Evolutionary conservation across 306 rosid genomes (phyloP), one percentile per base, ranked within the genome.

Genomic region (Quercus berberidifolia): DNA sequence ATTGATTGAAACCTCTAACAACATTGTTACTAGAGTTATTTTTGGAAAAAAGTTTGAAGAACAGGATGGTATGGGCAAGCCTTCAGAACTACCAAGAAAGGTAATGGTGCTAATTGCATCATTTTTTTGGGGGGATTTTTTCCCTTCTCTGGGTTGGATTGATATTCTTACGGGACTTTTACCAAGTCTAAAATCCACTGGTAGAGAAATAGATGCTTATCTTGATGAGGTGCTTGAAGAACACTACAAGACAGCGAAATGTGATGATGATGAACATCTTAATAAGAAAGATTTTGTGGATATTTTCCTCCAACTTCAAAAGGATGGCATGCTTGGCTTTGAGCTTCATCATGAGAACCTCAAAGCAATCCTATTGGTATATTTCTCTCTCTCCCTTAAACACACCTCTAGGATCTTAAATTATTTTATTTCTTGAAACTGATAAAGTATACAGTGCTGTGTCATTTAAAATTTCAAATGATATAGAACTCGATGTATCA

Each of bases 271-370:
- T 6, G 35, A 31, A 2, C 31, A 60, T 30, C 49, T 58, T 3
- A 57, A 75, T 3, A 25, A 59, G 18, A 69, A 83, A 55, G 80
- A 88, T 46, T 83, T 86, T 7, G 49, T 82, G 41, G 89, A 78
- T 11, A 74, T 77, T 57, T 79, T 88, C 5, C 83, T 76, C 35
- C 81, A 77, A 18, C 74, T 88, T 73, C 88, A 76, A 60, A 41
- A 71, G 7, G 41, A 38, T 11, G 80, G 46, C 4, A 54, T 2
- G 33, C 78, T 33, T 26, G 83, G 64, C 4, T 74, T 73, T 49
- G 55, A 83, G 10, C 82, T 88, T 35, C 43, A 76, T 10, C 55
- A 8, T 0, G 59, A 78, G 9, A 20, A 62, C 64, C 6, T 86
- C 80, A 86, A 63, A 77, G 80, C 71, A 31, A 59, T 77, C 49